Evolutionary conservation across 768 basidiomycete species (phyloP).

Genomic region (Sarcodon sp.): DNA sequence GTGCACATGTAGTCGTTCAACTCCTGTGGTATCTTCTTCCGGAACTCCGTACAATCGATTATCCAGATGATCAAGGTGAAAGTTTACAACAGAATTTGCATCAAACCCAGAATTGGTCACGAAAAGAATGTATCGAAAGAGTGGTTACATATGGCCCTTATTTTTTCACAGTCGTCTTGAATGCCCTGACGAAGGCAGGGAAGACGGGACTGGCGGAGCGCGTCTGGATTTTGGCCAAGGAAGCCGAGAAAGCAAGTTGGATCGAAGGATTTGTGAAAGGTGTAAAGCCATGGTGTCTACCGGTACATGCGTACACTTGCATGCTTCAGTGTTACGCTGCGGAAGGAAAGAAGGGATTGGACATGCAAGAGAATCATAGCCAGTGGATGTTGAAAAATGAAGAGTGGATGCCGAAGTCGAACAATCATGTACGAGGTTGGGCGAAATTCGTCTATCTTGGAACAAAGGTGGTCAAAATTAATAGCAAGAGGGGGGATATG

Average conservation of each 20-base stretch:
- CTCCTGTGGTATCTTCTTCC: constrained; percentile 48
- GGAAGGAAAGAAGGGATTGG: constrained; percentile 22
- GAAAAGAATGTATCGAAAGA: constrained; percentile 21
- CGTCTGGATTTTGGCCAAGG: constrained; percentile 49
- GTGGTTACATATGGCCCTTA: constrained; percentile 43
- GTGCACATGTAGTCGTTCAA: constrained; percentile 26
- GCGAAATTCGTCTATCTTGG: constrained; percentile 16
- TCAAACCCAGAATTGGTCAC: constrained; percentile 10
- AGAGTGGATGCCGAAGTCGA: constrained; percentile 10
- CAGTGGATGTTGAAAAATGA: background rate
- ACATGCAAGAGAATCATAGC: constrained; percentile 7
- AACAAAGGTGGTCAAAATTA: background rate
- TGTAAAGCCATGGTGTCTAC: constrained; percentile 46
- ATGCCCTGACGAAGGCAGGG: constrained; percentile 45
- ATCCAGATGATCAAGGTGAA: constrained; percentile 21
- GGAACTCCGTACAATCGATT: constrained; percentile 26
- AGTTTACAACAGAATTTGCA: constrained; percentile 12
- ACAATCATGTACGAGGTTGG: constrained; percentile 20
- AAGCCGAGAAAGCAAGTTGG: constrained; percentile 48
- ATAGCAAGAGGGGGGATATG: constrained; percentile 4
- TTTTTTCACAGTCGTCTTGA: constrained; percentile 45
- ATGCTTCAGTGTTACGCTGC: constrained; percentile 52
- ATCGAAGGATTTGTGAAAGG: constrained; percentile 10
- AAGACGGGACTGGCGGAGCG: constrained; percentile 42
- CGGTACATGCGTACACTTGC: constrained; percentile 54